Base-by-base conservation (phyloP, 495 filamentous ascomycete species). In the Bacidia rubella region DNA sequence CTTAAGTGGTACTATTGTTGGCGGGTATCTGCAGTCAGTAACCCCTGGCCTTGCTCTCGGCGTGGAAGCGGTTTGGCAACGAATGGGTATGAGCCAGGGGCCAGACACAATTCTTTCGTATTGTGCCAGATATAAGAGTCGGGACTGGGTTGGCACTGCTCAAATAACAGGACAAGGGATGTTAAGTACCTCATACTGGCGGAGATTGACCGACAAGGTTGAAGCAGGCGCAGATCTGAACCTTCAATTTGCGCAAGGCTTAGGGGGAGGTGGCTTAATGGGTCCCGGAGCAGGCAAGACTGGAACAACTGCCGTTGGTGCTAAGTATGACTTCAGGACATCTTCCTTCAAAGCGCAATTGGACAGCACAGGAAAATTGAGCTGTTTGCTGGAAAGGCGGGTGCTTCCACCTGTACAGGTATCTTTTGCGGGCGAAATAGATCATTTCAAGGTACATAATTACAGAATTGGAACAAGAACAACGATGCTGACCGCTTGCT, bases 321-420 rank as follows among this genome's bases (percentile, higher is more conserved):
- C 87, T 59, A 99, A 97, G 71, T 99, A 99, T 67, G 92, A 97
- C 64, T 99, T 99, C 81, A 77, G 87, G 53, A 82, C 86, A 63
- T 90, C 87, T 35, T 90, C 86, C 10, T 95, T 96, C 78, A 79
- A 90, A 56, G 92, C 90, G 20, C 93, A 97, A 70, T 76, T 99
- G 49, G 92, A 99, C 69, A 90, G 87, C 62, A 79, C 86, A 55
- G 93, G 93, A 60, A 92, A 89, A 74, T 76, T 99, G 57, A 85
- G 83, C 69, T 92, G 86, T 63, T 74, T 95, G 60, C 73, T 97
- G 54, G 93, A 99, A 76, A 97, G 95, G 81, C 79, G 87, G 60
- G 82, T 99, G 62, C 86, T 89, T 20, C 85, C 87, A 60, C 81
- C 87, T 44, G 86, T 99, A 53, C 80, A 78, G 58, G 76, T 99